These are phyloP conservation scores for Russula brevipes DNA, from an alignment of 768 basidiomycete genomes.

Conservation along the genomic window DNA sequence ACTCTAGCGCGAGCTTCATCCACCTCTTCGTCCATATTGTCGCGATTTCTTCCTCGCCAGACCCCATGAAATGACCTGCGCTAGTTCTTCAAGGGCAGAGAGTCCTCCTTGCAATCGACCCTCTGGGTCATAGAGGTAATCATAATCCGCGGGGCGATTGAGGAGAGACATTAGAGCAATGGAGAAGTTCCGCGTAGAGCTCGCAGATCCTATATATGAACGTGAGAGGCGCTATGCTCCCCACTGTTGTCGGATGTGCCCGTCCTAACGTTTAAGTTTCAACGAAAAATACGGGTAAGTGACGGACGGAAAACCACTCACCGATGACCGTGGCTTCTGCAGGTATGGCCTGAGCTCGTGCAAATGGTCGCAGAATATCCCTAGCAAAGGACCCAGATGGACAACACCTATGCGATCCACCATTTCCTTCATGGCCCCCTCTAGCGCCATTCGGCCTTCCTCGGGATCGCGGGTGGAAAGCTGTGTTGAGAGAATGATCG, in stretches of 20 bases:
- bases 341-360: constrained; percentile 67
- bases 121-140: constrained; percentile 69
- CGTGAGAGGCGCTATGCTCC: constrained; percentile 72
- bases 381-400: constrained; percentile 78
- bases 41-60: constrained; percentile 50
- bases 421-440: constrained; percentile 73
- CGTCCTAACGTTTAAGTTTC: constrained; percentile 45
- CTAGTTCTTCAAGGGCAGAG: constrained; percentile 76
- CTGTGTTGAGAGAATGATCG: constrained; percentile 87
- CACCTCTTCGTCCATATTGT: constrained; percentile 52
- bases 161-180: constrained; percentile 98
- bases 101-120: constrained; percentile 88
- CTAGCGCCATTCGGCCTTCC: constrained; percentile 60
- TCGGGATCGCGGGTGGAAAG: constrained; percentile 44
- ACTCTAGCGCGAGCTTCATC: constrained; percentile 57
- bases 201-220: constrained; percentile 96
- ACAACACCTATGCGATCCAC: constrained; percentile 85
- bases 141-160: constrained; percentile 69
- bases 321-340: constrained; percentile 67
- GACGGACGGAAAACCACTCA: constrained; percentile 37
- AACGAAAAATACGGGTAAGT: constrained; percentile 1
- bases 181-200: constrained; percentile 91
- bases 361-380: constrained; percentile 64
- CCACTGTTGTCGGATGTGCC: constrained; percentile 71
- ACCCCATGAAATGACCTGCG: constrained; percentile 69